Percentiles rank a stretch among this genome's conserved stretches.
Evolutionary conservation across 495 filamentous ascomycete species (phyloP).

Genomic region (Podospora didyma): DNA sequence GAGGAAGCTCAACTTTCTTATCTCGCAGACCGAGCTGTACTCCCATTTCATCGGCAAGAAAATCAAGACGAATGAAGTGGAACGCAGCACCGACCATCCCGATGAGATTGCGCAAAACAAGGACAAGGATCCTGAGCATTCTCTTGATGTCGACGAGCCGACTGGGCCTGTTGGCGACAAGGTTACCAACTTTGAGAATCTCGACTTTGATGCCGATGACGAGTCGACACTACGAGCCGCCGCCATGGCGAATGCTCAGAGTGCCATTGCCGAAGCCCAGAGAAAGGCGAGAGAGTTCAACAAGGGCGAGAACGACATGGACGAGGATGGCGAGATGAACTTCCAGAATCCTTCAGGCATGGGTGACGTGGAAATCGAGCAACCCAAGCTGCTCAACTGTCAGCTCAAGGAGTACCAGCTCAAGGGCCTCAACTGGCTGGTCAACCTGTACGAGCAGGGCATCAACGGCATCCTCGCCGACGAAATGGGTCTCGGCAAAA

Average conservation of each 20-base stretch:
- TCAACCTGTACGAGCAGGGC: slow-evolving; percentile 97
- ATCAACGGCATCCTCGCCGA: slow-evolving; percentile 99
- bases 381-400: slow-evolving; percentile 89
- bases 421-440: slow-evolving; percentile 98
- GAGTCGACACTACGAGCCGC: slow-evolving; percentile 76
- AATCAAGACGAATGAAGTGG: slow-evolving; percentile 92
- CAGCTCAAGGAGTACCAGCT: slow-evolving; percentile 97
- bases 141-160: slow-evolving; percentile 55
- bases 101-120: slow-evolving; percentile 51
- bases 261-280: slow-evolving; percentile 91
- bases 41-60: slow-evolving; percentile 99
- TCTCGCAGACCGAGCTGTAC: slow-evolving; percentile 97
- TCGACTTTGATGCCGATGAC: slow-evolving; percentile 95
- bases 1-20: slow-evolving; percentile 98
- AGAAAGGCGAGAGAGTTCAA: slow-evolving; percentile 92
- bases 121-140: slow-evolving; percentile 40
- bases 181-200: slow-evolving; percentile 87
- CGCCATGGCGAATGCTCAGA: slow-evolving; percentile 93
- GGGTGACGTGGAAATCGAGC: slow-evolving; percentile 87
- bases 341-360: slow-evolving; percentile 98
- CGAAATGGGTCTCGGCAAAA: slow-evolving; percentile 99
- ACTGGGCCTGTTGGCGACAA: slow-evolving; percentile 57
- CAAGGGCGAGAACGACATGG: slow-evolving; percentile 56
- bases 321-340: slow-evolving; percentile 93
- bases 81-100: slow-evolving; percentile 77